Percentiles rank a stretch among this genome's conserved stretches.
Evolutionary conservation across 2,329 filamentous ascomycete genomes (phyloP).

Genomic region (Bipolaris cookei): DNA sequence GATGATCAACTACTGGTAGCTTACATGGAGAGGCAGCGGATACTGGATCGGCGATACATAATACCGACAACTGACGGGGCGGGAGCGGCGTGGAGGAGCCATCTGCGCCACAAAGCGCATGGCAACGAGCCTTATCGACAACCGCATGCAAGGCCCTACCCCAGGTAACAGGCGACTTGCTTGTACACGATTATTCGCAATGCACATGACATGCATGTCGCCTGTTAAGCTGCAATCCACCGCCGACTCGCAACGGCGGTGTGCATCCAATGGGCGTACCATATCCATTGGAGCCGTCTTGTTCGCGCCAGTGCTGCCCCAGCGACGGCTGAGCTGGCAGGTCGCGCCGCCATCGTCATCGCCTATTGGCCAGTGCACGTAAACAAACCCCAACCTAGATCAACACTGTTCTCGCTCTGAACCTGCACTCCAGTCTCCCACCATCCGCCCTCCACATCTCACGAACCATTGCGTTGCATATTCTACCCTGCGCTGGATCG

Average conservation of each 20-base stretch:
- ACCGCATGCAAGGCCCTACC: background rate
- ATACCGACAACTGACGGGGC: constrained; percentile 4
- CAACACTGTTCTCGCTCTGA: constrained; percentile 21
- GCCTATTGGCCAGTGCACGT: constrained; percentile 26
- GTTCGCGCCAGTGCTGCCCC: constrained; percentile 33
- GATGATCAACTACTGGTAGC: constrained; percentile 23
- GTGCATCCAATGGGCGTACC: constrained; percentile 9
- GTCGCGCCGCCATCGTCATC: constrained; percentile 26
- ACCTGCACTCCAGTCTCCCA: constrained; percentile 26
- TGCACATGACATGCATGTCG: constrained; percentile 1
- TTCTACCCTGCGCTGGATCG: constrained; percentile 47
- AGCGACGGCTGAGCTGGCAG: constrained; percentile 41
- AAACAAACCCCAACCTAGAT: constrained; percentile 38
- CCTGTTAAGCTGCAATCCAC: background rate
- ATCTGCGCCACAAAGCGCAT: constrained; percentile 9
- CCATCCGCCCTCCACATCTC: constrained; percentile 35
- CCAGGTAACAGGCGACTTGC: background rate
- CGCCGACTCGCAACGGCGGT: background rate
- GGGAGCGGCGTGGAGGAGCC: background rate
- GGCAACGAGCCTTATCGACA: constrained; percentile 15
- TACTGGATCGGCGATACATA: constrained; percentile 15
- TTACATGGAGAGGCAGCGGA: constrained; percentile 19
- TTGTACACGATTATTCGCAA: background rate
- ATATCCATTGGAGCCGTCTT: constrained; percentile 4
- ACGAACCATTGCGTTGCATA: constrained; percentile 39